A percentile compares a stretch with the other conserved stretches of the same genome.
phyloP scores from a whole-genome alignment of 2,329 filamentous ascomycete genomes.

The Fusarium beomiforme region DNA sequence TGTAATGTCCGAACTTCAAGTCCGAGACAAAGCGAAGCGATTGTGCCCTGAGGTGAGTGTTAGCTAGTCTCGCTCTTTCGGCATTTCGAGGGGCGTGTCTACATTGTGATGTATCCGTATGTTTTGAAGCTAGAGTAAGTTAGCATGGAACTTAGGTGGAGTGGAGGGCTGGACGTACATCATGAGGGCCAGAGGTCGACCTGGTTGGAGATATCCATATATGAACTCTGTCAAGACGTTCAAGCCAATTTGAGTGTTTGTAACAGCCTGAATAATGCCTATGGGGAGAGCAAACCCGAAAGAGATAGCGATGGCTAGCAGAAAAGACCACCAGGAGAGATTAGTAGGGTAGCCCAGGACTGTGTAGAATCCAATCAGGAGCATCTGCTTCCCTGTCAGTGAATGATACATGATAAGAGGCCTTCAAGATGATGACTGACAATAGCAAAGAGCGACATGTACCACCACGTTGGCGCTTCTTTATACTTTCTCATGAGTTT shows the following conservation, averaged over 20 bases:
- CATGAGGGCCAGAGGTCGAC: conserved; percentile 77
- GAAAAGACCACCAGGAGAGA: conserved; percentile 77
- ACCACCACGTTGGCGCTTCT: conserved; percentile 73
- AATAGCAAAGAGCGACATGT: conserved; percentile 64
- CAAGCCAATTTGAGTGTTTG: conserved; percentile 76
- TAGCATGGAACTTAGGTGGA: background rate
- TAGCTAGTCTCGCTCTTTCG: background rate
- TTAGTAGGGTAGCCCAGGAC: conserved; percentile 72
- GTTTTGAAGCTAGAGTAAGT: conserved; percentile 64
- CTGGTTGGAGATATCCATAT: conserved; percentile 79
- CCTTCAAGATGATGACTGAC: conserved; percentile 50
- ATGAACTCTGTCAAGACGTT: conserved; percentile 82
- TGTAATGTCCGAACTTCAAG: conserved; percentile 78
- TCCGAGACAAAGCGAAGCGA: conserved; percentile 72
- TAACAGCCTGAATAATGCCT: conserved; percentile 75
- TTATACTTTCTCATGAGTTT: conserved; percentile 71
- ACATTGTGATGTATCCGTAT: conserved; percentile 70
- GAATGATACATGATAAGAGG: conserved; percentile 1
- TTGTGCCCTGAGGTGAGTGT: conserved; percentile 56
- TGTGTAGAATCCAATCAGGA: conserved; percentile 63
- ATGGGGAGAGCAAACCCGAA: conserved; percentile 73
- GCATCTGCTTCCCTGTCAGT: conserved; percentile 53
- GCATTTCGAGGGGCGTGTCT: conserved; percentile 1
- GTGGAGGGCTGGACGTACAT: conserved; percentile 55
- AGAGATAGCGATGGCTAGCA: conserved; percentile 72